Percentiles rank a stretch among this genome's conserved stretches.
Conservation (phyloP, 2,329 filamentous ascomycete species). For the Fusarium subglutinans region DNA sequence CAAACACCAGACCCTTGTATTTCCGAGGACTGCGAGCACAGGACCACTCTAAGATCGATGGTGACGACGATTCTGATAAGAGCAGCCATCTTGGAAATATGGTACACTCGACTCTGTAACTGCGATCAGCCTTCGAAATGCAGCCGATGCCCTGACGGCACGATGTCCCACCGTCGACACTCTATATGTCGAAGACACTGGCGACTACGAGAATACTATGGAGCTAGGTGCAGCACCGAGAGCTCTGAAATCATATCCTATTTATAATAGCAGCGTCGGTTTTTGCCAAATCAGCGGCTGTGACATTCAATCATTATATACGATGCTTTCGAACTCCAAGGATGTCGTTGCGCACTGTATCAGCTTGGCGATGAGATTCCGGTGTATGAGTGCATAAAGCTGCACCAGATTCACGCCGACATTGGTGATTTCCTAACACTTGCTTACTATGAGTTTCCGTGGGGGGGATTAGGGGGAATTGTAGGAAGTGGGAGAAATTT, state of each 20-base stretch:
- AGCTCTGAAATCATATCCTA: background rate
- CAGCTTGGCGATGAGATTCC: no score
- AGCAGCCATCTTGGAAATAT: no score
- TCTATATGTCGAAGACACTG: background rate
- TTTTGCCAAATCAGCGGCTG: background rate
- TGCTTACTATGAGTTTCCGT: no score
- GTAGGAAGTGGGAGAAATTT: rapidly evolving
- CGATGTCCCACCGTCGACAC: background rate
- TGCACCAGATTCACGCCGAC: no score
- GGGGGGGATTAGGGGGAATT: no score
- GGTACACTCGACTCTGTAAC: background rate
- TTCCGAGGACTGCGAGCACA: background rate
- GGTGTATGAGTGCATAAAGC: no score
- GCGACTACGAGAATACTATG: rapidly evolving
- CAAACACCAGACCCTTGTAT: background rate
- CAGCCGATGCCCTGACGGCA: rapidly evolving
- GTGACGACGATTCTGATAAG: rapidly evolving
- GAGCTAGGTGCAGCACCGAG: rapidly evolving
- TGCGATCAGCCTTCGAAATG: background rate
- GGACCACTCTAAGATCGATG: background rate
- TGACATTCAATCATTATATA: no score
- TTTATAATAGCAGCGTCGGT: rapidly evolving
- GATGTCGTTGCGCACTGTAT: no score
- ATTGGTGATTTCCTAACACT: no score
- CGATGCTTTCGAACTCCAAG: no score